phyloP scores from a whole-genome alignment of 2,329 filamentous ascomycete genomes.

The Fusarium sp. region DNA sequence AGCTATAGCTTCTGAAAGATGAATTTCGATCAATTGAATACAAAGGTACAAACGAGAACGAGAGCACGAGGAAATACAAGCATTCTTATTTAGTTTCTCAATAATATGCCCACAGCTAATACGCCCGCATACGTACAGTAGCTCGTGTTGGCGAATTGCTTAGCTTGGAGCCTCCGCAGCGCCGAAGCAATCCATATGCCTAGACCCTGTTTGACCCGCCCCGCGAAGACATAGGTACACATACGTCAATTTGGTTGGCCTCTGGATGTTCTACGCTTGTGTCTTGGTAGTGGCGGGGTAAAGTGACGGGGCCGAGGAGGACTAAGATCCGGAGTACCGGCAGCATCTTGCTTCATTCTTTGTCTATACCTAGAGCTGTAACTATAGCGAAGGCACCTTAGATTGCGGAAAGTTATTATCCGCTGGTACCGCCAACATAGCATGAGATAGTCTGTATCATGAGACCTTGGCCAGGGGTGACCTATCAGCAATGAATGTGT shows the following conservation, averaged over 20 bases:
- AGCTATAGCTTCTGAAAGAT: slow-evolving; percentile 16
- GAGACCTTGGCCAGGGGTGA: not conserved
- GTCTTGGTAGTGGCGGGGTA: slow-evolving; percentile 40
- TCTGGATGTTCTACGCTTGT: slow-evolving; percentile 9
- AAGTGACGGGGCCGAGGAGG: slow-evolving; percentile 7
- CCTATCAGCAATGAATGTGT: slow-evolving; percentile 28
- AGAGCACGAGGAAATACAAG: slow-evolving; percentile 4
- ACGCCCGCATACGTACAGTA: slow-evolving; percentile 18
- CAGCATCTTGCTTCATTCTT: not conserved
- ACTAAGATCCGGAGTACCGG: slow-evolving; percentile 19
- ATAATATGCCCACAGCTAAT: not conserved
- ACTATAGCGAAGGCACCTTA: not conserved
- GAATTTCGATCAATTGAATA: not conserved
- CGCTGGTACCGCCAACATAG: not conserved
- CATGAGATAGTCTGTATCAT: slow-evolving; percentile 20
- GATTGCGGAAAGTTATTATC: not conserved
- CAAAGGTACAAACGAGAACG: not conserved
- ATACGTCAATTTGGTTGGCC: not conserved
- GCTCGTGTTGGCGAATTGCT: slow-evolving; percentile 16
- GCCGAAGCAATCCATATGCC: slow-evolving; percentile 30
- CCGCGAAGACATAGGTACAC: slow-evolving; percentile 9
- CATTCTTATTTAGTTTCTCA: slow-evolving; percentile 29
- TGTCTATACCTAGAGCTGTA: not conserved
- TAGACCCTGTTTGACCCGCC: slow-evolving; percentile 8
- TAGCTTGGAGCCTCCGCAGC: slow-evolving; percentile 30